Percentiles rank a stretch among this genome's conserved stretches.
phyloP scores from a whole-genome alignment of 257 asterid species.

The Misopates orontium region DNA sequence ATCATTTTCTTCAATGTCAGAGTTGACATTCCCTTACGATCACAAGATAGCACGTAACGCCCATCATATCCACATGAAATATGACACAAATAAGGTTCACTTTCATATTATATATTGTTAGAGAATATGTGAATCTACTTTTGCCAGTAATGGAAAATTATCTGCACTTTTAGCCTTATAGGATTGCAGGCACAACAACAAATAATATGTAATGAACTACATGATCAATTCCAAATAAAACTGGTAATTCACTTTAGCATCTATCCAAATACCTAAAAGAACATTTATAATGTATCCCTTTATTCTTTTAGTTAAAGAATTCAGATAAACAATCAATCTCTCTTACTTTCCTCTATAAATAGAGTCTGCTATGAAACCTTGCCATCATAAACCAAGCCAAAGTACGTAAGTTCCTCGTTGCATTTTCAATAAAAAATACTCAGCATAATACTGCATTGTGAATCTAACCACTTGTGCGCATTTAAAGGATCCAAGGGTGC shows the following conservation, averaged over 20 bases:
- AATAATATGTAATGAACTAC: constrained; percentile 12
- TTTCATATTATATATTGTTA: neutral
- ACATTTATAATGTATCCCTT: neutral
- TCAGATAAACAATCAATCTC: neutral
- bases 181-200: constrained; percentile 1
- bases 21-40: neutral
- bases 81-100: neutral
- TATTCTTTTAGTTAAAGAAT: constrained; percentile 5
- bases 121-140: constrained; percentile 27
- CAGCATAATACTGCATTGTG: neutral
- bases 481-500: constrained; percentile 17
- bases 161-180: neutral
- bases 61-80: neutral
- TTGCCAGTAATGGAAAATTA: constrained; percentile 15
- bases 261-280: too few species aligned
- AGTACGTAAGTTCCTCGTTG: neutral
- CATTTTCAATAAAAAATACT: neutral
- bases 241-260: too few species aligned
- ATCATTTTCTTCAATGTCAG: neutral
- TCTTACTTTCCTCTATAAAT: constrained; percentile 33
- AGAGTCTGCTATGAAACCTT: constrained; percentile 17
- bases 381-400: constrained; percentile 9
- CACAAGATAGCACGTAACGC: neutral
- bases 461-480: constrained; percentile 21
- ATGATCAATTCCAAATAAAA: too few species aligned